These are phyloP conservation scores for Auriscalpium vulgare DNA, from an alignment of 768 basidiomycete species.

Conservation along the genomic window DNA sequence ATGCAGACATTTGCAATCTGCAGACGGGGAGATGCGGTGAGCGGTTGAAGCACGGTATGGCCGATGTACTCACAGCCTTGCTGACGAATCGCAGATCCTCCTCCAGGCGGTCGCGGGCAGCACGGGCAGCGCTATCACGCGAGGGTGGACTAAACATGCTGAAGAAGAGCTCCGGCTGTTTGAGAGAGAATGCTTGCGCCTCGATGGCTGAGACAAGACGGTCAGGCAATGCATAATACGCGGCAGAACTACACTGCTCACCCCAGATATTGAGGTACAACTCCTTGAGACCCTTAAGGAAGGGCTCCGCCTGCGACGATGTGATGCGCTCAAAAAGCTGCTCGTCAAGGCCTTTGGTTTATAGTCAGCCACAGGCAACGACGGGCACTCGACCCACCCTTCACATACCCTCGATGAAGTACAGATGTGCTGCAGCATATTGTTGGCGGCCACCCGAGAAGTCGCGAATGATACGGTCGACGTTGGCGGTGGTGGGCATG, in stretches of 20 bases:
- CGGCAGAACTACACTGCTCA: constrained; percentile 29
- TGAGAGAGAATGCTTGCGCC: constrained; percentile 75
- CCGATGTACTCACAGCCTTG: constrained; percentile 46
- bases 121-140: constrained; percentile 54
- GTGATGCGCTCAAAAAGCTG: constrained; percentile 68
- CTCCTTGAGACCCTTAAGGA: constrained; percentile 73
- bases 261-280: constrained; percentile 92
- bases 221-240: background rate
- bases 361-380: background rate
- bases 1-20: constrained; percentile 88
- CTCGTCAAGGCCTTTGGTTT: constrained; percentile 61
- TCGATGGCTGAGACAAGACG: constrained; percentile 55
- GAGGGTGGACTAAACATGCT: constrained; percentile 83
- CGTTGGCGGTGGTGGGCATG: constrained; percentile 92
- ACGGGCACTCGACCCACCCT: background rate
- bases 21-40: background rate
- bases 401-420: constrained; percentile 82
- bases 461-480: constrained; percentile 85
- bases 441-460: constrained; percentile 56
- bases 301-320: constrained; percentile 66
- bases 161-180: constrained; percentile 76
- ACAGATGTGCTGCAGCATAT: constrained; percentile 82
- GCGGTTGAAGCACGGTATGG: background rate
- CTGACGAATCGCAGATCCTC: constrained; percentile 77
- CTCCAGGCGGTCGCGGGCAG: constrained; percentile 69